Evolutionary conservation across 2,329 filamentous ascomycete genomes (phyloP).

Genomic region (Capronia americana): DNA sequence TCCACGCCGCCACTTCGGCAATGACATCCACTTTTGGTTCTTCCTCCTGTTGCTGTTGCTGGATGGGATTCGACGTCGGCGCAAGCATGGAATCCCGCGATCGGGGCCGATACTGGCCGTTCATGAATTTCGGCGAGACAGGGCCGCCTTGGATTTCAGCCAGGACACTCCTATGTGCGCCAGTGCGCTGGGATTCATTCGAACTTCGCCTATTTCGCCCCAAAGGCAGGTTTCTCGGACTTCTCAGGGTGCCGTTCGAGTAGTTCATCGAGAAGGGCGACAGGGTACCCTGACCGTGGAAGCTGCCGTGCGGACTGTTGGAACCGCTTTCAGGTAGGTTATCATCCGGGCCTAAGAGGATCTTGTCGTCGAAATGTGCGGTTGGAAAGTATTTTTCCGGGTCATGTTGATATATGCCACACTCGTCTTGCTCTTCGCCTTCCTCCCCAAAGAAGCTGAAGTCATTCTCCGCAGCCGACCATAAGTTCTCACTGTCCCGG

Average conservation of each 20-base stretch:
- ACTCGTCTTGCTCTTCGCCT: slow-evolving; percentile 50
- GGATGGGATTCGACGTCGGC: slow-evolving; percentile 29
- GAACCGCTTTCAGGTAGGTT: slow-evolving; percentile 34
- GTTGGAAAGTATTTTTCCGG: slow-evolving; percentile 54
- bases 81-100: slow-evolving; percentile 17
- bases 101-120: slow-evolving; percentile 18
- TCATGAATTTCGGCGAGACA: slow-evolving; percentile 29
- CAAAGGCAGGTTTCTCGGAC: slow-evolving; percentile 37
- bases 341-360: slow-evolving; percentile 48
- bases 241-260: slow-evolving; percentile 24
- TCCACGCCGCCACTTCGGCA: slow-evolving; percentile 60
- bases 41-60: slow-evolving; percentile 24
- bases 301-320: slow-evolving; percentile 31
- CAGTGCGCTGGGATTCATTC: slow-evolving; percentile 35
- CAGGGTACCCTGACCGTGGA: slow-evolving; percentile 22
- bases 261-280: slow-evolving; percentile 32
- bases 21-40: slow-evolving; percentile 55
- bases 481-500: slow-evolving; percentile 64
- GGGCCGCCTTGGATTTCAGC: slow-evolving; percentile 24
- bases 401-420: slow-evolving; percentile 56
- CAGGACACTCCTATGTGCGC: slow-evolving; percentile 3
- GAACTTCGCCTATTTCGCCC: slow-evolving; percentile 37
- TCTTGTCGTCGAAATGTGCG: slow-evolving; percentile 53
- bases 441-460: slow-evolving; percentile 68
- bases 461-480: slow-evolving; percentile 64